Evolutionary conservation across 805 yeast species (phyloP).

Genomic region (Sugiyamaella americana): DNA sequence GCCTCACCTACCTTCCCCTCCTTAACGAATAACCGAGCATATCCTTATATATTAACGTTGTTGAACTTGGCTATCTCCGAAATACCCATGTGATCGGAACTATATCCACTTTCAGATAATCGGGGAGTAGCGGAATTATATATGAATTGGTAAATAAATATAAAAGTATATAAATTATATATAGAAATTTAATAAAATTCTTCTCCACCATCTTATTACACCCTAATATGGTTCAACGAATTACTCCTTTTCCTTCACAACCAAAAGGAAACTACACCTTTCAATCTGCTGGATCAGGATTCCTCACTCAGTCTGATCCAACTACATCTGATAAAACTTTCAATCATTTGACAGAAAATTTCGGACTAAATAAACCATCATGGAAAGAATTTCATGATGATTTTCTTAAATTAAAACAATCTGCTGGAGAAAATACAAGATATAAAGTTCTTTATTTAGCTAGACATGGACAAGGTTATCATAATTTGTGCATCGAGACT

Average conservation of each 20-base stretch:
- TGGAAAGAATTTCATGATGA: conserved; percentile 33
- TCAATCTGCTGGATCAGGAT: conserved; percentile 19
- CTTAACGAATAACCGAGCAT: no score
- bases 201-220: no score
- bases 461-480: conserved; percentile 52
- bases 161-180: no score
- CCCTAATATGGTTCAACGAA: no score
- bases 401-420: conserved; percentile 31
- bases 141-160: no score
- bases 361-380: conserved; percentile 35
- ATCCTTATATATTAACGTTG: no score
- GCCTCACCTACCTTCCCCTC: no score
- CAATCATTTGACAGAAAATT: conserved; percentile 38
- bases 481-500: conserved; percentile 41
- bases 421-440: conserved; percentile 20
- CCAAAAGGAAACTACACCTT: not conserved
- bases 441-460: conserved; percentile 46
- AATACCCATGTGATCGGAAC: no score
- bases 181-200: no score
- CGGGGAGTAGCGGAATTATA: no score
- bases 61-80: no score
- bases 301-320: conserved; percentile 40
- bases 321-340: conserved; percentile 40
- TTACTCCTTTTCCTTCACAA: not conserved
- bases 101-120: no score